Base-by-base conservation (phyloP, 495 filamentous ascomycete genomes). In the Friedmanniomyces endolithicus region DNA sequence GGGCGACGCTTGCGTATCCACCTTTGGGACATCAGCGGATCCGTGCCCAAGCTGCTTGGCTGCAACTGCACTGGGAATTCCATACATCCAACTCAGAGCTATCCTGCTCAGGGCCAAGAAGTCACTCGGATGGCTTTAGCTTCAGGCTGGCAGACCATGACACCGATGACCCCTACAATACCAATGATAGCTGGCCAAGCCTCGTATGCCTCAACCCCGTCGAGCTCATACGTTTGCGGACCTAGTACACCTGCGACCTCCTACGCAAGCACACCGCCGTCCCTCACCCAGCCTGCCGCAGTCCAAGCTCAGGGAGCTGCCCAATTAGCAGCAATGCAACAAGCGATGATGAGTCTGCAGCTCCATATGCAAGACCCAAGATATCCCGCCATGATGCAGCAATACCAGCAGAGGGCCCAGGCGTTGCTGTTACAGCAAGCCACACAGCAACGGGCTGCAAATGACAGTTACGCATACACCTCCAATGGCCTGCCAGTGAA, bases 401-500 rank as follows among this genome's bases (percentile, higher is more conserved):
- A 47, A 25, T 47, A 50, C 25, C 47, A 50, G 24, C 47, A 50
- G 25, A 19, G 14, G 6, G 27, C 20, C 11, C 49, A 41, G 8
- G 49, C 49, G n/a, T 29, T 19, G 19, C 14, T 24, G 14, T 6
- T 19, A 12, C 33, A 39, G 6, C 33, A 41, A 20, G 49, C 49
- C 19, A 41, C n/a, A 8, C 4, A 41, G 37, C 37, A 41, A 19
- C 37, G 16, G 16, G 37, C 37, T 11, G 31, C 22, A 31, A 7
- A 9, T 2, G 19, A 24, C 11, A 11, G 6, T 9, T 68, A 68
- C 52, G 58, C 63, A 4, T 37, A 44, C 19, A 52, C 53, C 16
- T 11, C 46, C 2, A 53, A 29, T 23, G 66, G 66, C 4, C 37
- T 62, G n/a, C 61, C 64, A 2, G 60, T 68, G 23, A 70, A 66